Percentiles rank a stretch among this genome's conserved stretches.
phyloP scores from a whole-genome alignment of 768 basidiomycete genomes.

The Tubosaeta brunneosetosa region DNA sequence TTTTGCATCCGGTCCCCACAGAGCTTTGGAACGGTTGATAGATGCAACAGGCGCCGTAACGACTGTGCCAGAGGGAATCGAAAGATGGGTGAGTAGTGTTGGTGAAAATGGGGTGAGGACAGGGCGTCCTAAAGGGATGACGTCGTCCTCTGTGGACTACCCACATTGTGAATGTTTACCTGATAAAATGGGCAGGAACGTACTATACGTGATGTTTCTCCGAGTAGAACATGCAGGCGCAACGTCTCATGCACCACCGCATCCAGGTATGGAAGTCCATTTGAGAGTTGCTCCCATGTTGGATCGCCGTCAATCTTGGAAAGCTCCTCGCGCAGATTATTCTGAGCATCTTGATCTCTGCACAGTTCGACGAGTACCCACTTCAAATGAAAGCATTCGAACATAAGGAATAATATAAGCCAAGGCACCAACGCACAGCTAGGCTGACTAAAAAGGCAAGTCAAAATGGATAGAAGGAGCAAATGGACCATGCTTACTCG shows the following conservation, averaged over 20 bases:
- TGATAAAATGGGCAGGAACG: not conserved
- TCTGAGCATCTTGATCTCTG: constrained; percentile 40
- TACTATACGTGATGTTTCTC: constrained; percentile 8
- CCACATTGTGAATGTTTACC: not conserved
- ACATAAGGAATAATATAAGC: not conserved
- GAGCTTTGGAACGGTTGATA: constrained; percentile 44
- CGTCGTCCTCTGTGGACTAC: not conserved
- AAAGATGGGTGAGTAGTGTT: not conserved
- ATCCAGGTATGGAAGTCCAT: constrained; percentile 51
- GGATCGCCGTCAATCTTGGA: constrained; percentile 42
- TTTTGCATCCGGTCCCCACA: constrained; percentile 59
- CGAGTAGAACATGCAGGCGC: constrained; percentile 27
- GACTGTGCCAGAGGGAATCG: not conserved
- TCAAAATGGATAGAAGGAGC: not conserved
- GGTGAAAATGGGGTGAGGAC: not conserved
- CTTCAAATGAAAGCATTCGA: not conserved
- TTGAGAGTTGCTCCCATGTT: constrained; percentile 48
- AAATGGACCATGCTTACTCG: constrained; percentile 21
- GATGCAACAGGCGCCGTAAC: constrained; percentile 32
- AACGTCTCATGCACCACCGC: constrained; percentile 44
- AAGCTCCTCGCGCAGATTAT: constrained; percentile 47
- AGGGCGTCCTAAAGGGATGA: not conserved
- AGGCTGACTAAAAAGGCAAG: constrained; percentile 18
- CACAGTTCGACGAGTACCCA: constrained; percentile 58
- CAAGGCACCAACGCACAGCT: constrained; percentile 11